These are phyloP conservation scores for Hapsidospora chrysogenum DNA, from an alignment of 495 filamentous ascomycete genomes.

Conservation along the genomic window DNA sequence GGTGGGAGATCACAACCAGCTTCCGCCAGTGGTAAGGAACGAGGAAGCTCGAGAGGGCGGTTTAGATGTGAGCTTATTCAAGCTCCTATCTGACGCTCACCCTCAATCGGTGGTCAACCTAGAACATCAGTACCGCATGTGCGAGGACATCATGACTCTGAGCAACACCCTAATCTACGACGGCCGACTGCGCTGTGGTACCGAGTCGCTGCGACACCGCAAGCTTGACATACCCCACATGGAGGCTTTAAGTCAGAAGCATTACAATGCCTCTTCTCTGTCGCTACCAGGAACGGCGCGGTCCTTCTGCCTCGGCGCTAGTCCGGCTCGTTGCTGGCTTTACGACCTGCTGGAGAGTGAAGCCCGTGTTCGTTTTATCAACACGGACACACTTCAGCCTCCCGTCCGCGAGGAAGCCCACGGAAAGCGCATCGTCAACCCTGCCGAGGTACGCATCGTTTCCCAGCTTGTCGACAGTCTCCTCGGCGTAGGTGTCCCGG, in stretches of 20 bases:
- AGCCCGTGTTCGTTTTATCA: slow-evolving; percentile 64
- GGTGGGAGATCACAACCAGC: slow-evolving; percentile 90
- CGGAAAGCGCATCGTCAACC: slow-evolving; percentile 76
- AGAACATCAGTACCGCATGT: slow-evolving; percentile 96
- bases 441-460: slow-evolving; percentile 56
- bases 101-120: slow-evolving; percentile 76
- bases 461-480: slow-evolving; percentile 65
- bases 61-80: slow-evolving; percentile 85
- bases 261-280: slow-evolving; percentile 20
- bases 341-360: slow-evolving; percentile 51
- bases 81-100: slow-evolving; percentile 74
- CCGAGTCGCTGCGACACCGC: slow-evolving; percentile 48
- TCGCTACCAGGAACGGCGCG: slow-evolving; percentile 12
- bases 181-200: slow-evolving; percentile 79
- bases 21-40: slow-evolving; percentile 88
- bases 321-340: slow-evolving; percentile 57
- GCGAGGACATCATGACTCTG: slow-evolving; percentile 84
- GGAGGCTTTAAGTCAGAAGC: slow-evolving; percentile 37
- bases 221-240: slow-evolving; percentile 37
- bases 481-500: slow-evolving; percentile 53
- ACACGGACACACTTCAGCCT: slow-evolving; percentile 61
- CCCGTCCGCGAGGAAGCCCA: slow-evolving; percentile 48
- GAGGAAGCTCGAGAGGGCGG: slow-evolving; percentile 73
- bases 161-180: slow-evolving; percentile 88
- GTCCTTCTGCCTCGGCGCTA: slow-evolving; percentile 35